Conservation (phyloP, 441 rosid species). For the Erysimum cheiri region DNA sequence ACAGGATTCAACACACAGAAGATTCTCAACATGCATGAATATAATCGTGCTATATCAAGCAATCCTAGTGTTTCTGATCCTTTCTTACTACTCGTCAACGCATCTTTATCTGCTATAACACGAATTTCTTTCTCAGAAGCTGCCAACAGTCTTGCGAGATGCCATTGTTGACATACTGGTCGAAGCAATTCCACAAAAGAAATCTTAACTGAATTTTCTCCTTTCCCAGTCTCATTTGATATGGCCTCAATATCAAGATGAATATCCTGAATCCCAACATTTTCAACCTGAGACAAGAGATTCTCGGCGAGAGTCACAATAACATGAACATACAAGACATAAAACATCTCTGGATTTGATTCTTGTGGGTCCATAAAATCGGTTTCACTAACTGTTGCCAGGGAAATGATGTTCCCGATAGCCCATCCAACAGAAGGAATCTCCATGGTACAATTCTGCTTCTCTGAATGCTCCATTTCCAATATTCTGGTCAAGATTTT, state of each 20-base stretch:
- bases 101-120: slow-evolving; percentile 45
- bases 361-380: slow-evolving; percentile 65
- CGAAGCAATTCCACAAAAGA: slow-evolving; percentile 67
- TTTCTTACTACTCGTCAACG: slow-evolving; percentile 43
- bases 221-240: slow-evolving; percentile 45
- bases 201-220: slow-evolving; percentile 49
- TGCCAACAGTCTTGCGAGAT: slow-evolving; percentile 80
- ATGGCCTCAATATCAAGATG: slow-evolving; percentile 53
- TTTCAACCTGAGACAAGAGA: slow-evolving; percentile 62
- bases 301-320: slow-evolving; percentile 69
- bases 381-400: slow-evolving; percentile 67
- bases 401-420: slow-evolving; percentile 80
- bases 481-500: slow-evolving; percentile 60
- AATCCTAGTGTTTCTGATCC: slow-evolving; percentile 57
- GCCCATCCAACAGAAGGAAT: slow-evolving; percentile 93
- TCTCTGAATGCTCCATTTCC: slow-evolving; percentile 54
- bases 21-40: slow-evolving; percentile 87
- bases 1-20: slow-evolving; percentile 67
- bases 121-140: slow-evolving; percentile 50
- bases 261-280: slow-evolving; percentile 56
- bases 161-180: slow-evolving; percentile 95
- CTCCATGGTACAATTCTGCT: slow-evolving; percentile 47
- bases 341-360: slow-evolving; percentile 57
- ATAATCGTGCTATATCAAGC: slow-evolving; percentile 78
- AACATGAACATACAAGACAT: slow-evolving; percentile 71